Conservation (phyloP, 441 rosid species). For the Syzygium syzygioides region DNA sequence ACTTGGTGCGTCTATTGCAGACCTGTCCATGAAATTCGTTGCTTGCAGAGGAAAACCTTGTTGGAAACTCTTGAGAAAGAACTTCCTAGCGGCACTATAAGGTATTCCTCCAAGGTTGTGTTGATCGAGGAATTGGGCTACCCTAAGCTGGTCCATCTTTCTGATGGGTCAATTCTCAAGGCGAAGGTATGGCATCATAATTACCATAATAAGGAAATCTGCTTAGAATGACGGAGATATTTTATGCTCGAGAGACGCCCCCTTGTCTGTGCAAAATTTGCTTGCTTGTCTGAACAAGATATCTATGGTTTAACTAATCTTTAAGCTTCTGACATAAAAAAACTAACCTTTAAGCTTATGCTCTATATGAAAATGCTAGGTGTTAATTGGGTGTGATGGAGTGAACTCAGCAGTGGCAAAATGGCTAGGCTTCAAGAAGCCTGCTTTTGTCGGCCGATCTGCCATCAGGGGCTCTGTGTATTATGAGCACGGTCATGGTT, state of each 20-base stretch:
- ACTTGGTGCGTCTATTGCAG: neutral
- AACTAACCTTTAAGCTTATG: neutral
- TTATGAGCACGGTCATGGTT: neutral
- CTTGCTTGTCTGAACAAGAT: neutral
- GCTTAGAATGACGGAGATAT: neutral
- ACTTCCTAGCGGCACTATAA: conserved; percentile 56
- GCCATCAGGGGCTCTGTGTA: neutral
- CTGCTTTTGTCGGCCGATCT: neutral
- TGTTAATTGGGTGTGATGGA: neutral
- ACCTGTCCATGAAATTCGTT: conserved; percentile 42
- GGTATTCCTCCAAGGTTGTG: neutral
- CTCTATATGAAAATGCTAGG: neutral
- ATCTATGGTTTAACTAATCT: neutral
- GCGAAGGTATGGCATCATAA: neutral
- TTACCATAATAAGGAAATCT: neutral
- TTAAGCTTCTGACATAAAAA: neutral
- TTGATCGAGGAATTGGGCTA: neutral
- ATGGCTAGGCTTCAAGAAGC: neutral
- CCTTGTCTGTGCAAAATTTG: neutral
- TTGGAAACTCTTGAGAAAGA: conserved; percentile 52
- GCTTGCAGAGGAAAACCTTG: conserved; percentile 45
- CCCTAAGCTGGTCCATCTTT: neutral
- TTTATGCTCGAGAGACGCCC: neutral
- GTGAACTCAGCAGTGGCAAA: neutral
- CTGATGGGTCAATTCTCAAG: neutral